phyloP scores from a whole-genome alignment of 371 early-diverging fungal genomes.

The Edhazardia aedis region DNA sequence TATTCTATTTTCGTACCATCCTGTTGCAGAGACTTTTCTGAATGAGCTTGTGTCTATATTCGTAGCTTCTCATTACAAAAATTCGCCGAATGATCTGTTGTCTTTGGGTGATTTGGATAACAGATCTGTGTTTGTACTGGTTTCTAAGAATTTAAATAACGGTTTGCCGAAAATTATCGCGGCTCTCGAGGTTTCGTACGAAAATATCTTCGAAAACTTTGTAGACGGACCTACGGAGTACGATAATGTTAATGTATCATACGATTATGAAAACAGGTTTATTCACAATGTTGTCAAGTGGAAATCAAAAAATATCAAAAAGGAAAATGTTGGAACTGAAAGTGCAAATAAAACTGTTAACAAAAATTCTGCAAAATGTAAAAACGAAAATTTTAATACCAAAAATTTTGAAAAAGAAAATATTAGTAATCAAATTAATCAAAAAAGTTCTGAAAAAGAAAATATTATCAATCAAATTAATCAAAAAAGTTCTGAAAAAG shows the following conservation, averaged over 20 bases:
- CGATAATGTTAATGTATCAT: too few relatives aligned
- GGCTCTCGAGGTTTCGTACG: conserved; percentile 62
- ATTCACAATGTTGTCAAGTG: too few relatives aligned
- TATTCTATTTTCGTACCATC: conserved; percentile 73
- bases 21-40: conserved; percentile 75
- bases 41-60: conserved; percentile 82
- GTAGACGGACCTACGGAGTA: too few relatives aligned
- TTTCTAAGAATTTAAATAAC: conserved; percentile 53
- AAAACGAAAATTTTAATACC: too few relatives aligned
- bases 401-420: too few relatives aligned
- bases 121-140: conserved; percentile 77
- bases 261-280: too few relatives aligned
- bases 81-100: conserved; percentile 90
- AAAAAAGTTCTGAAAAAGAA: too few relatives aligned
- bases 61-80: conserved; percentile 93
- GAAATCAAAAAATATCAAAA: conserved; percentile 44
- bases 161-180: conserved; percentile 68
- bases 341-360: too few relatives aligned
- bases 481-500: too few relatives aligned
- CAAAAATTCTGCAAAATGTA: too few relatives aligned
- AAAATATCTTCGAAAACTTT: conserved; percentile 72
- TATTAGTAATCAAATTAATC: too few relatives aligned
- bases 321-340: background rate
- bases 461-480: too few relatives aligned
- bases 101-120: conserved; percentile 87